These are phyloP conservation scores for Trichodelitschia bisporula DNA, from an alignment of 495 filamentous ascomycete genomes.

Conservation along the genomic window DNA sequence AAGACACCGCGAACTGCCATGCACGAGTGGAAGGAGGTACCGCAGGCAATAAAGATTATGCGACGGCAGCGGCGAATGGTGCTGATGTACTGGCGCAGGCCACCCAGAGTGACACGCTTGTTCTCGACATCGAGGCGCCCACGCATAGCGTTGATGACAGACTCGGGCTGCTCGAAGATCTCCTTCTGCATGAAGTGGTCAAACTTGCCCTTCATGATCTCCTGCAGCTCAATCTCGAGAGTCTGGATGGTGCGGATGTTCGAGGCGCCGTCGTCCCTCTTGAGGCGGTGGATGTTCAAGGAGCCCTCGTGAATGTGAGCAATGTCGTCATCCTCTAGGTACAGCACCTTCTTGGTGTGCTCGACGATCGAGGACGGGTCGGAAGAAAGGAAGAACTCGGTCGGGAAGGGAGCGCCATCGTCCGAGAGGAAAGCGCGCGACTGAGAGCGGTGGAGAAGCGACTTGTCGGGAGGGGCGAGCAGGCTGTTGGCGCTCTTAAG, in stretches of 20 bases:
- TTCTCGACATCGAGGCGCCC: constrained; percentile 82
- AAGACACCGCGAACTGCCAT: constrained; percentile 97
- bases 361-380: constrained; percentile 96
- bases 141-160: constrained; percentile 98
- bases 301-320: constrained; percentile 97
- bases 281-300: constrained; percentile 92
- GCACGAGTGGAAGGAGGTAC: constrained; percentile 94
- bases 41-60: constrained; percentile 96
- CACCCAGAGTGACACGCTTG: constrained; percentile 85
- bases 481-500: constrained; percentile 64
- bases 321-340: constrained; percentile 97
- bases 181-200: constrained; percentile 99
- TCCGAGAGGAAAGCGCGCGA: constrained; percentile 97
- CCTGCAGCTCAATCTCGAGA: constrained; percentile 91
- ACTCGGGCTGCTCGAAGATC: constrained; percentile 98
- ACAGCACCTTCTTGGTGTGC: constrained; percentile 99
- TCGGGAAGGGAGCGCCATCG: constrained; percentile 89
- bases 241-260: constrained; percentile 96
- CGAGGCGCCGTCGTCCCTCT: constrained; percentile 86
- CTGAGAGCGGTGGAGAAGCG: constrained; percentile 87
- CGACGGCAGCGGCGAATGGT: constrained; percentile 90
- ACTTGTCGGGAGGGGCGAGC: constrained; percentile 81
- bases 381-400: constrained; percentile 95
- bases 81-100: constrained; percentile 79
- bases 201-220: constrained; percentile 99